Evolutionary conservation across 1,284 basidiomycete species (phyloP).

Genomic region (Golubevia pallescens): DNA sequence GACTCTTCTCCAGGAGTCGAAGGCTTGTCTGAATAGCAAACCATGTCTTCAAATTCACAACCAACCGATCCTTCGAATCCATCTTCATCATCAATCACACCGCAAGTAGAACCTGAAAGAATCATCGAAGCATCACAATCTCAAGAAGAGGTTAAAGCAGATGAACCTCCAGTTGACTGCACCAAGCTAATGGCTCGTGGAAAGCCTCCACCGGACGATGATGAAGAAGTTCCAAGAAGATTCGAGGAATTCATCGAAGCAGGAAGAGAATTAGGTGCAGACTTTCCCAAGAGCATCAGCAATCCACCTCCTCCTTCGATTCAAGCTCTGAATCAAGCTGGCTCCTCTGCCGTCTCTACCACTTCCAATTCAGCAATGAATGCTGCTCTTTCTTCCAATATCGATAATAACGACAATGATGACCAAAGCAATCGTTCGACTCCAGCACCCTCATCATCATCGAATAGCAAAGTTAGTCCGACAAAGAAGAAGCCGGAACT

Average conservation of each 20-base stretch:
- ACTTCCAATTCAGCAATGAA: neutral
- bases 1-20: no score
- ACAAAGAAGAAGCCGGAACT: neutral
- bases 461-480: neutral
- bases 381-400: neutral
- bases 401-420: neutral
- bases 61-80: neutral
- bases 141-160: no score
- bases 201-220: no score
- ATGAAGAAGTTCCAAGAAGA: no score
- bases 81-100: neutral
- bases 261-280: no score
- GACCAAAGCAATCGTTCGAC: neutral
- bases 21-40: no score
- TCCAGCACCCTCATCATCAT: neutral
- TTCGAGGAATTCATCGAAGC: no score
- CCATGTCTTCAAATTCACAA: neutral
- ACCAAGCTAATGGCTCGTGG: no score
- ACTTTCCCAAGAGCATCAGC: no score
- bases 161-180: no score
- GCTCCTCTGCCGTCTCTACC: constrained; percentile 1
- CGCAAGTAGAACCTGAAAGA: neutral
- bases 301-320: neutral
- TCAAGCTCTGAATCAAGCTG: neutral
- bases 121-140: neutral